These are phyloP conservation scores for Panicum virgatum DNA, from an alignment of 202 grass and related monocot species.

Conservation along the genomic window DNA sequence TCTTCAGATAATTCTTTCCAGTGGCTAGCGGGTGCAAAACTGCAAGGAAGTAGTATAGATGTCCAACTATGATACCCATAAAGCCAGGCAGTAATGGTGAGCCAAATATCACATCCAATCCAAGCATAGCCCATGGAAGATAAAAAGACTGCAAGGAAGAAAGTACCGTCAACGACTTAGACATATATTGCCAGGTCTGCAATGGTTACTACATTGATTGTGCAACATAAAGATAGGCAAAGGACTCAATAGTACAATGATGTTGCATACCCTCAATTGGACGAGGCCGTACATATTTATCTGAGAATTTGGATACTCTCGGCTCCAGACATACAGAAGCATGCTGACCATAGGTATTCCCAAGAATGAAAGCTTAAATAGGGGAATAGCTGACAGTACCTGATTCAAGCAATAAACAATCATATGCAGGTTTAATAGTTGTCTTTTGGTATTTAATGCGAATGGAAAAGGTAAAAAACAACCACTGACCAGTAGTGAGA, in stretches of 20 bases:
- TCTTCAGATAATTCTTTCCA: slow-evolving; percentile 83
- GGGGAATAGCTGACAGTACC: slow-evolving; percentile 71
- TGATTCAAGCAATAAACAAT: slow-evolving; percentile 43
- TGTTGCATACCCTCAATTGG: slow-evolving; percentile 64
- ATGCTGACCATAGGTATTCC: slow-evolving; percentile 82
- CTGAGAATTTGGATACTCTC: slow-evolving; percentile 86
- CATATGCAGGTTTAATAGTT: slow-evolving; percentile 6
- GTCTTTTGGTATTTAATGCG: background rate
- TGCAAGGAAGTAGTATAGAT: slow-evolving; percentile 87
- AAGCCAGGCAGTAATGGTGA: slow-evolving; percentile 60
- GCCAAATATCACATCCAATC: slow-evolving; percentile 85
- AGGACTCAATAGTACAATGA: background rate
- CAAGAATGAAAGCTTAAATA: slow-evolving; percentile 20
- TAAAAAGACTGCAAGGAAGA: slow-evolving; percentile 78
- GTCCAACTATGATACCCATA: slow-evolving; percentile 80
- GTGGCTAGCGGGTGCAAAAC: slow-evolving; percentile 77
- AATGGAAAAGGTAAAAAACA: background rate
- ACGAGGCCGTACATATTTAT: slow-evolving; percentile 92
- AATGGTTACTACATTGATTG: background rate
- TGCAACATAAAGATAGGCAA: slow-evolving; percentile 14
- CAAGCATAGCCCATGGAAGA: slow-evolving; percentile 96
- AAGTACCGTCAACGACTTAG: slow-evolving; percentile 9
- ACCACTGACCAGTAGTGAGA: slow-evolving; percentile 70
- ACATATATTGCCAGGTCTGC: background rate
- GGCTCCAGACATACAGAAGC: slow-evolving; percentile 97